Evolutionary conservation across 1,284 basidiomycete genomes (phyloP).

Genomic region (Ustilago crameri): DNA sequence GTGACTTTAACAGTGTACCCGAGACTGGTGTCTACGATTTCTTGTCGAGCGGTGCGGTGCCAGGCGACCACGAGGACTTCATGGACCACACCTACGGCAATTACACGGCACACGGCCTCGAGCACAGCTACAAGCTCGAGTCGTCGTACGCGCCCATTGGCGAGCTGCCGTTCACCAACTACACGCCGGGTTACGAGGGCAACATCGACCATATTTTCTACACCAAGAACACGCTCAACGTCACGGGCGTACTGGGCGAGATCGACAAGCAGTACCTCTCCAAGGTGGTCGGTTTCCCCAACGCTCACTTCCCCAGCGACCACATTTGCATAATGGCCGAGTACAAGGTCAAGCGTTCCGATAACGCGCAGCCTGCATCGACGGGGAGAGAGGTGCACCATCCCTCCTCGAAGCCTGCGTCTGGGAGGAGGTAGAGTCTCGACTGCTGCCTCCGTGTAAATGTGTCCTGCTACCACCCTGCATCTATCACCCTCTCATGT

Average conservation of each 20-base stretch:
- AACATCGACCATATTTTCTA: conserved; percentile 96
- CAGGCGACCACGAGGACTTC: conserved; percentile 87
- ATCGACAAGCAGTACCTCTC: conserved; percentile 87
- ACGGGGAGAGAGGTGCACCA: conserved; percentile 29
- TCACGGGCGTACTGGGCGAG: conserved; percentile 87
- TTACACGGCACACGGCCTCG: conserved; percentile 89
- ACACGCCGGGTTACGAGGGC: conserved; percentile 75
- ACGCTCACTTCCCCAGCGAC: conserved; percentile 84
- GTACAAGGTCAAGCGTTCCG: conserved; percentile 60
- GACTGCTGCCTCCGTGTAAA: not conserved
- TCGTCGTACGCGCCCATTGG: conserved; percentile 76
- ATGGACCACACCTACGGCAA: conserved; percentile 89
- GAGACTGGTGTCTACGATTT: conserved; percentile 92
- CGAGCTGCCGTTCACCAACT: conserved; percentile 83
- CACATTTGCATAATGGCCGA: conserved; percentile 66
- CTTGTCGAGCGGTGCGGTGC: conserved; percentile 76
- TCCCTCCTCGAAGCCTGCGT: conserved; percentile 5
- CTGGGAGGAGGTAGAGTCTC: conserved; percentile 12
- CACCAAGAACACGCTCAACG: conserved; percentile 79
- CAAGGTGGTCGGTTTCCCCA: conserved; percentile 95
- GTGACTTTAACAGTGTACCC: conserved; percentile 93
- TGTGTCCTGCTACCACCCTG: not conserved
- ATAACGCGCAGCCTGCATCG: conserved; percentile 1
- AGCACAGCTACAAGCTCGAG: conserved; percentile 83
- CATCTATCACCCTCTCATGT: conserved; percentile 5